Base-by-base conservation (phyloP, 441 rosid genomes). In the Erodium moschatum region DNA sequence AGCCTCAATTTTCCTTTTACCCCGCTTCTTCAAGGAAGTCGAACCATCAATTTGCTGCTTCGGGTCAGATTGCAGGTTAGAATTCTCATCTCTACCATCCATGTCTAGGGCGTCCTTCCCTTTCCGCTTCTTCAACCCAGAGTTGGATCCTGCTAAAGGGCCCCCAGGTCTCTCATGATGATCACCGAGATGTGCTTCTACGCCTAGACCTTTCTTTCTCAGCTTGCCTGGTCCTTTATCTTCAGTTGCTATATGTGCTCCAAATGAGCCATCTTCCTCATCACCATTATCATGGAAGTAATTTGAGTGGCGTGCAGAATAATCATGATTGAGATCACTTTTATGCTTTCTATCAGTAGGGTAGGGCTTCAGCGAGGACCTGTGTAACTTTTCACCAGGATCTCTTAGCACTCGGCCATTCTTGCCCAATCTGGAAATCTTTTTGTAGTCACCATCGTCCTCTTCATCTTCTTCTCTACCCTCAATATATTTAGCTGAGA, bases 1-100 rank as follows among this genome's bases (percentile, higher is more conserved):
- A 69, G 76, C 83, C 73, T 87, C 94, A 73, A 79, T 33, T 80
- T 87, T 94, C 81, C 78, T 84, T 79, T 88, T 89, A 27, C 87
- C 92, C 69, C 84, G 89, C 78, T 81, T 89, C 84, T 85, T 91
- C 78, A 76, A 69, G 69, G 80, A 69, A 81, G 72, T 31, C 64
- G 82, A 67, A 56, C 81, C 87, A 73, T 84, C 83, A 69, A 76
- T 63, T 65, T 84, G 87, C 77, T 67, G 83, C 75, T 77, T 81
- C 76, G 69, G 69, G 66, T 74, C 79, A 33, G 82, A 73, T 76
- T 69, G 84, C 80, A 74, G 69, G 64, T 79, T 75, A 73, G 76
- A 77, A 74, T 77, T 80, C 50, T 81, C 89, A 69, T 79, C 82
- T 70, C 76, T 82, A 70, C 76, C 78, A 72, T 82, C 88, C 69